Evolutionary conservation across 768 basidiomycete species (phyloP).

Genomic region (Mycena capillaripes): DNA sequence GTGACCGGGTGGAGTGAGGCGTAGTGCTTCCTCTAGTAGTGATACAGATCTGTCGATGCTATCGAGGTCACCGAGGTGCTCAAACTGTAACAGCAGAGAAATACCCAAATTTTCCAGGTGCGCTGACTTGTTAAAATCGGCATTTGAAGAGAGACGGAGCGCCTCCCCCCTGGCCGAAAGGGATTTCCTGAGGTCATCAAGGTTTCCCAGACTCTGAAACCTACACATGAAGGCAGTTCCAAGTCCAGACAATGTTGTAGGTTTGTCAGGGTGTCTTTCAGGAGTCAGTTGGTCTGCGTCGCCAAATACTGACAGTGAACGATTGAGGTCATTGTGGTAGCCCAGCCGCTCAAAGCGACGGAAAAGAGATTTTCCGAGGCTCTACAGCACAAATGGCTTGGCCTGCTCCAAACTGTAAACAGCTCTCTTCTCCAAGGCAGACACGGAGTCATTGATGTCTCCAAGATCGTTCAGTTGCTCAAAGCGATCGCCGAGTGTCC

Average conservation of each 20-base stretch:
- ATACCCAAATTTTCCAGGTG: neutral
- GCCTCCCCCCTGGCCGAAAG: constrained; percentile 1
- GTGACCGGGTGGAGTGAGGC: neutral
- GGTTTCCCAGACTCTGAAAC: constrained; percentile 1
- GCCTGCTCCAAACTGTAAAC: no score
- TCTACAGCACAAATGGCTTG: no score
- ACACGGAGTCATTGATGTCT: no score
- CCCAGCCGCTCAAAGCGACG: no score
- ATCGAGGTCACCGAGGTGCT: neutral
- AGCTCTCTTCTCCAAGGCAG: no score
- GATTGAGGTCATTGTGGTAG: no score
- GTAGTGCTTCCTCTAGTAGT: constrained; percentile 1
- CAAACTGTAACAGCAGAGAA: neutral
- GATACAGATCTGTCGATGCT: neutral
- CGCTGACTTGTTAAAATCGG: neutral
- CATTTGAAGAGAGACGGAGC: neutral
- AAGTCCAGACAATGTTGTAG: neutral
- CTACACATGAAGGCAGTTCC: neutral
- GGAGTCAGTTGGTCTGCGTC: no score
- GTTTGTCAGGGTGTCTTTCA: no score
- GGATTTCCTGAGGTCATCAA: neutral
- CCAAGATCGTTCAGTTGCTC: no score
- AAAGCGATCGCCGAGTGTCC: no score
- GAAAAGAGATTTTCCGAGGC: no score
- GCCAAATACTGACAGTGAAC: no score